Percentiles rank a stretch among this genome's conserved stretches.
phyloP scores from a whole-genome alignment of 768 basidiomycete species.

The Cantharellus anzutake region DNA sequence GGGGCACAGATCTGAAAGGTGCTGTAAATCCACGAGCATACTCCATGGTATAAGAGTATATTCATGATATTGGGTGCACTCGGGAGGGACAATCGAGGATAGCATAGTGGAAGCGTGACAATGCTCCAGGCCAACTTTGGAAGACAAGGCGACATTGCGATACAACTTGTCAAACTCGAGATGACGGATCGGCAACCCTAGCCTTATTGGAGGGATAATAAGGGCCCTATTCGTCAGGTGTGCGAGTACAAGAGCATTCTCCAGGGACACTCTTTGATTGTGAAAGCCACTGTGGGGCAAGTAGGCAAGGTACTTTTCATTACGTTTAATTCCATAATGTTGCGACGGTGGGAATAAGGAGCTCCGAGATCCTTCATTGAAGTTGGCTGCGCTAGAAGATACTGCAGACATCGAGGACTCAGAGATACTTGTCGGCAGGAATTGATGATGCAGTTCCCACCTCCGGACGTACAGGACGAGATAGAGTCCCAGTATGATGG shows the following conservation, averaged over 20 bases:
- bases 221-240: conserved; percentile 54
- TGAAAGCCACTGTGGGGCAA: conserved; percentile 73
- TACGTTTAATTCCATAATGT: conserved; percentile 34
- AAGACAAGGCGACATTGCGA: conserved; percentile 24
- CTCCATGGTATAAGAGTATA: conserved; percentile 52
- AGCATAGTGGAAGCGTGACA: conserved; percentile 23
- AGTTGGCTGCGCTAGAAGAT: background rate
- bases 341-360: conserved; percentile 3
- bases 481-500: background rate
- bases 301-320: conserved; percentile 43
- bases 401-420: background rate
- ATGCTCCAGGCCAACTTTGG: conserved; percentile 32
- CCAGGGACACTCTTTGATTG: conserved; percentile 72
- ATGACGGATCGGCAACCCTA: conserved; percentile 48
- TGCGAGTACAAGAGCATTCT: conserved; percentile 65
- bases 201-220: conserved; percentile 54
- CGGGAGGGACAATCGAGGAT: conserved; percentile 20
- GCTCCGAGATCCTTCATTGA: background rate
- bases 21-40: conserved; percentile 41
- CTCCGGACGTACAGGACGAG: background rate
- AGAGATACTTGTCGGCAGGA: background rate
- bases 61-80: conserved; percentile 41
- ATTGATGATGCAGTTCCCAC: background rate
- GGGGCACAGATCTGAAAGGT: conserved; percentile 16
- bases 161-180: conserved; percentile 31